Evolutionary conservation across 1,139 yeast species (phyloP), one percentile per base, ranked within the genome.

Genomic region (Tardiomyces depauwii): DNA sequence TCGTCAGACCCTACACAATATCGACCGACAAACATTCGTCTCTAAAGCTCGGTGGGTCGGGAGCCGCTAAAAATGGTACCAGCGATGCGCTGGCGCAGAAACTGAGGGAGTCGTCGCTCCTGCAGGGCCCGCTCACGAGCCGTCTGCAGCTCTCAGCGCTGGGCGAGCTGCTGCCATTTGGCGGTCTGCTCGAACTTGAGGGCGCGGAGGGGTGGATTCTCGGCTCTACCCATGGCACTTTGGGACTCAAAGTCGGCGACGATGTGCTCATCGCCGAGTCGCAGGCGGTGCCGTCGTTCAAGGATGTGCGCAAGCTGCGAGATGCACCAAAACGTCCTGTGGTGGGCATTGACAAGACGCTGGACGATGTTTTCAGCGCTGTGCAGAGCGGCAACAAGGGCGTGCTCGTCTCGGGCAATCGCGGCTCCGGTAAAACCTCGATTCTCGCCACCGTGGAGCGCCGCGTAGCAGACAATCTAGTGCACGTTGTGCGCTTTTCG

Each of bases 371-470:
- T 14, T 58, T 68, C 1, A 70, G 69, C 12, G 62, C 74, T 0
- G 60, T 84, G 11, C 59, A 68, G 12, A 60, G 73, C 44, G 73
- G 80, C 42, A 68, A 67, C 41, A 70, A 72, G 1, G 87, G 93
- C 2, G 64, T 73, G 1, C 65, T 86, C 45, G 59, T 89, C 0
- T 74, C 78, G 54, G 97, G 97, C 0, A 68, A 80, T 38, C 68
- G 86, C 0, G 96, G 96, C 0, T 74, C 87, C 51, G 97, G 96
- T 1, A 89, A 89, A 60, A 67, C 91, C 0, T 66, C 78, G 1
- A 56, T 82, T 0, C 60, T 80, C 16, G 64, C 69, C 6, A 66
- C 72, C 32, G 59, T 84, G 1, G 59, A 72, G 0, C 51, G 63
- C 2, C 57, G 58, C 6, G 61, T 83, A 16, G 52, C 59, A 6